Percentiles rank a stretch among this genome's conserved stretches.
Conservation (phyloP, 2,329 filamentous ascomycete species). For the Passalora sequoiae region DNA sequence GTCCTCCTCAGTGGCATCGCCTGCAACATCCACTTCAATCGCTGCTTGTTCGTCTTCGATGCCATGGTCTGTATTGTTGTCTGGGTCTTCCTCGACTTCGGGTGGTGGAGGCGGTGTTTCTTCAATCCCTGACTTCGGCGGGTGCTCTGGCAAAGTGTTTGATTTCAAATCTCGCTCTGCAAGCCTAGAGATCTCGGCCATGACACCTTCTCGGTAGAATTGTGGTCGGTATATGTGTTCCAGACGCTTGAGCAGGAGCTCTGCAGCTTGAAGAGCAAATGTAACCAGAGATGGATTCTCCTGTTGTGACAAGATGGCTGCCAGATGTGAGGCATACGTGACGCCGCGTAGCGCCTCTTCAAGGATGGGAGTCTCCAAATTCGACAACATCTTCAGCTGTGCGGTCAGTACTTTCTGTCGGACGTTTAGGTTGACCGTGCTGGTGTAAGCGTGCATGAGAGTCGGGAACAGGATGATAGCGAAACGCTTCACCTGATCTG, state of each 20-base stretch:
- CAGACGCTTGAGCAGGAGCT: conserved; percentile 77
- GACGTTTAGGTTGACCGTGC: conserved; percentile 90
- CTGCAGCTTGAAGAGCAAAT: conserved; percentile 80
- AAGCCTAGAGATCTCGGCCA: conserved; percentile 81
- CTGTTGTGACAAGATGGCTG: conserved; percentile 90
- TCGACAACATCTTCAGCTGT: conserved; percentile 97
- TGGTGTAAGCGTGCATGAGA: conserved; percentile 92
- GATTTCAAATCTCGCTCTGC: conserved; percentile 46
- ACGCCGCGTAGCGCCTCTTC: conserved; percentile 80
- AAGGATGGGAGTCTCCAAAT: conserved; percentile 79
- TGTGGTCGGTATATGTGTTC: conserved; percentile 90
- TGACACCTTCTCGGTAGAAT: conserved; percentile 94
- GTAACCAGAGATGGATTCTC: conserved; percentile 85
- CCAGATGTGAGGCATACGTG: conserved; percentile 91
- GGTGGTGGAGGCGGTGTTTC: conserved; percentile 29
- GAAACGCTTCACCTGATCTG: conserved; percentile 81
- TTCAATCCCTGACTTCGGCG: conserved; percentile 28
- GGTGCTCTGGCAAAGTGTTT: conserved; percentile 10
- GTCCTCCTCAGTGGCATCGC: conserved; percentile 59
- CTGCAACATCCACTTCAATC: conserved; percentile 32
- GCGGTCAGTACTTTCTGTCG: conserved; percentile 91
- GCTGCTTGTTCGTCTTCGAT: conserved; percentile 42
- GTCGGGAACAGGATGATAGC: conserved; percentile 90
- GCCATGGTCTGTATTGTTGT: conserved; percentile 48
- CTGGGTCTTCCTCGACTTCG: conserved; percentile 32